Evolutionary conservation across 2,329 filamentous ascomycete genomes (phyloP).

Genomic region (Botrytis aclada): DNA sequence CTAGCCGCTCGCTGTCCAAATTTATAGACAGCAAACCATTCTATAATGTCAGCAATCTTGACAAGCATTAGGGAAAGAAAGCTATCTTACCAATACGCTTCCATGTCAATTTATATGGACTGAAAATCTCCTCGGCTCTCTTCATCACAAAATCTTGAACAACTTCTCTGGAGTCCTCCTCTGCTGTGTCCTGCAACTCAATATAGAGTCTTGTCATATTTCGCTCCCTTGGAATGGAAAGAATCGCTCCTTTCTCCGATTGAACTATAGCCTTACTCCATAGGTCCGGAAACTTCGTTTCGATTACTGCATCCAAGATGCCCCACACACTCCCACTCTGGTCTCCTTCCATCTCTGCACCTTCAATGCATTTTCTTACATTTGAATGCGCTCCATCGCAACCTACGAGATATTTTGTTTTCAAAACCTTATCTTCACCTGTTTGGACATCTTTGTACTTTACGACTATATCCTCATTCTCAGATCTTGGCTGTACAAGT

Average conservation of each 20-base stretch:
- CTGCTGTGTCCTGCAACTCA: conserved; percentile 51
- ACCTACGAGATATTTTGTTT: conserved; percentile 63
- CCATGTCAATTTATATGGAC: conserved; percentile 56
- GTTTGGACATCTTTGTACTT: conserved; percentile 53
- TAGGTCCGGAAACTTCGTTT: conserved; percentile 55
- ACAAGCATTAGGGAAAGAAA: conserved; percentile 30
- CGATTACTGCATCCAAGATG: conserved; percentile 47
- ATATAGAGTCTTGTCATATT: conserved; percentile 62
- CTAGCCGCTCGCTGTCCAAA: conserved; percentile 60
- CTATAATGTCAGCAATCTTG: conserved; percentile 56
- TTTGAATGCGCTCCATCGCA: conserved; percentile 54
- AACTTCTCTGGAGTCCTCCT: conserved; percentile 40
- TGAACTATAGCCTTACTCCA: conserved; percentile 56
- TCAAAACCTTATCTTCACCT: conserved; percentile 52
- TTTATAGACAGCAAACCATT: conserved; percentile 58
- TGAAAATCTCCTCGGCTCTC: conserved; percentile 59
- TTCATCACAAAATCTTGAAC: conserved; percentile 69
- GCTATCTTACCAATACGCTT: conserved; percentile 73
- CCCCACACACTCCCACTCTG: conserved; percentile 57
- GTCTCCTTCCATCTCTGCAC: conserved; percentile 57
- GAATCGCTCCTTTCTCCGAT: conserved; percentile 53
- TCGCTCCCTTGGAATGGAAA: conserved; percentile 62
- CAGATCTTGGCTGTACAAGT: conserved; percentile 33
- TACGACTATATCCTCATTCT: conserved; percentile 35
- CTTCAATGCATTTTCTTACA: conserved; percentile 50